A percentile compares a stretch with the other conserved stretches of the same genome.
Evolutionary conservation across 257 asterid species (phyloP).

Genomic region (Galeopsis tetrahit): DNA sequence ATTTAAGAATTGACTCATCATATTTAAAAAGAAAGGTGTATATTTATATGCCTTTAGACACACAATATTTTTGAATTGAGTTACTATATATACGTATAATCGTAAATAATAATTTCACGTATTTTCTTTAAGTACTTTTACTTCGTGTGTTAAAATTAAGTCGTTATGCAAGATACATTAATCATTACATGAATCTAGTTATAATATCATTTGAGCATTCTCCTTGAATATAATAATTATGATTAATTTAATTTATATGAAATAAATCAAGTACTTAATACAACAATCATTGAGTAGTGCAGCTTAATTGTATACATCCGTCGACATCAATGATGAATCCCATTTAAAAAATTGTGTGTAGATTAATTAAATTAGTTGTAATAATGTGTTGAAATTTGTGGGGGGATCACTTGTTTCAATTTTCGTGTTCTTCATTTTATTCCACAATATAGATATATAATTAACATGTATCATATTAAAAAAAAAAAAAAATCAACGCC

Average conservation of each 20-base stretch:
- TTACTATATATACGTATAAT: background rate
- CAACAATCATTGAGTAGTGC: background rate
- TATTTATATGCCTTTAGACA: background rate
- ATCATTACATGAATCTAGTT: background rate
- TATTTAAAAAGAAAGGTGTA: too few species aligned
- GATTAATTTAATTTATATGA: background rate
- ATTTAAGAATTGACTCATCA: too few species aligned
- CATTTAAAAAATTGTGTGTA: background rate
- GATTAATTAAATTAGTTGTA: too few species aligned
- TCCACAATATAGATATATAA: too few species aligned
- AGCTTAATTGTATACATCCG: background rate
- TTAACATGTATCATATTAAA: too few species aligned
- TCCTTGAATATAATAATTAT: background rate
- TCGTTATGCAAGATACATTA: background rate
- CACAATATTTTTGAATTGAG: background rate
- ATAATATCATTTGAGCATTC: background rate
- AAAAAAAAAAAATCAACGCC: too few species aligned
- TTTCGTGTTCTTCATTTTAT: too few species aligned
- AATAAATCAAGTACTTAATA: background rate
- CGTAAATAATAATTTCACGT: background rate
- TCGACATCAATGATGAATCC: constrained; percentile 2
- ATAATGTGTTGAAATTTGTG: too few species aligned
- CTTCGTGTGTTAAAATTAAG: background rate
- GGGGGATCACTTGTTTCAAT: too few species aligned
- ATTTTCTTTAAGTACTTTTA: background rate